Base-by-base conservation (phyloP, 2,329 filamentous ascomycete genomes). In the Botrytis pseudocinerea region DNA sequence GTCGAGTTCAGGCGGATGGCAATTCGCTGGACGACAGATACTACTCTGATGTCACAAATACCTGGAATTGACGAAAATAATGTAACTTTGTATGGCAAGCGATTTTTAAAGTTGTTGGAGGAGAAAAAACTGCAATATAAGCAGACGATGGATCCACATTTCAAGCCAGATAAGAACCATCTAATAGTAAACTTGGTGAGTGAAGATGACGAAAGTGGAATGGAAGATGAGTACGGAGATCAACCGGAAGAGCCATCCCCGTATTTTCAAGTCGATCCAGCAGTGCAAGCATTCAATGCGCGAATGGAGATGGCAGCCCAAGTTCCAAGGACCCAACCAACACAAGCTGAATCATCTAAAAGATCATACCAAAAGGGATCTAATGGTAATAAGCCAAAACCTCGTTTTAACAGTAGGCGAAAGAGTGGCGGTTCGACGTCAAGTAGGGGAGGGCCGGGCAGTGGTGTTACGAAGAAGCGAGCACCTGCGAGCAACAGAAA, bases 1-100 rank as follows among this genome's bases (percentile, higher is more conserved):
- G 85, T 85, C 35, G 86, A 93, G 22, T 86, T 94, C 69, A 88
- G 90, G 51, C 87, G 91, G 76, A 95, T 96, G 91, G 91, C 88
- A 20, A 88, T 94, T 68, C 82, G 85, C 48, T 92, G 92, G 85
- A 92, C 92, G 0, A 85, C 84, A 12, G 88, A 85, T 14, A 78
- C 89, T 16, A 86, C 88, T 25, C 84, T 89, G 73, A 92, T 96
- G 89, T 83, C 82, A 46, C 81, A 82, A 14, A 92, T 95, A 66
- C 85, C 86, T 0, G 88, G 87, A 16, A 91, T 95, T 73, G 86
- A 91, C 71, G 76, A 80, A 1, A 87, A 89, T 40, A 91, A 89
- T 79, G 90, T 94, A 38, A 80, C 85, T 62, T 83, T 84, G 2
- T 89, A 90, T 78, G 92, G 92, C 12, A 83, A 82, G 48, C 85